phyloP scores from a whole-genome alignment of 2,329 filamentous ascomycete species.

The Dichotomopilus funicola region DNA sequence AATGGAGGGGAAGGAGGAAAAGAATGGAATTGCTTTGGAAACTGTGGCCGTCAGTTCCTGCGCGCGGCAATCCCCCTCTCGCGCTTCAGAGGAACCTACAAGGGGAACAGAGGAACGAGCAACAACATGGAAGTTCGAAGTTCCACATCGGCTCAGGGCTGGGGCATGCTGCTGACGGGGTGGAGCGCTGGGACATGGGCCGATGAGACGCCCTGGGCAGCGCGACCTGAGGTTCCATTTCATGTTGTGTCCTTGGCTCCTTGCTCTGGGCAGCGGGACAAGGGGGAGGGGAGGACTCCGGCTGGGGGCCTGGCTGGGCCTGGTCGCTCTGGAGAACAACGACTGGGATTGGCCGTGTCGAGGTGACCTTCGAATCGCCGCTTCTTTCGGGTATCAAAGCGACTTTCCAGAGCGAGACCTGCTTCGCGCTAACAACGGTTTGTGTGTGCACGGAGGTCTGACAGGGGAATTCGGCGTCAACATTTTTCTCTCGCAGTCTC shows the following conservation, averaged over 20 bases:
- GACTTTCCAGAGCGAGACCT: slow-evolving; percentile 14
- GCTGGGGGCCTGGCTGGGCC: not conserved
- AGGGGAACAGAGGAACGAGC: not conserved
- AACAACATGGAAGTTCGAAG: not conserved
- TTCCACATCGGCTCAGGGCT: not conserved
- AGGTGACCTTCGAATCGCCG: slow-evolving; percentile 11
- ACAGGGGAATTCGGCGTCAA: no score
- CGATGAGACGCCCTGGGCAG: no score
- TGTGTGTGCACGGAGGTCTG: slow-evolving; percentile 12
- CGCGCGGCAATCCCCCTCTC: not conserved
- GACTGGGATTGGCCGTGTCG: slow-evolving; percentile 12
- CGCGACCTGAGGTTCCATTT: no score
- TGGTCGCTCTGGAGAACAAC: slow-evolving; percentile 14
- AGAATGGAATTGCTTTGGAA: not conserved
- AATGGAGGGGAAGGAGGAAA: not conserved
- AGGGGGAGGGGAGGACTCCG: not conserved
- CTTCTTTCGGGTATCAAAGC: slow-evolving; percentile 13
- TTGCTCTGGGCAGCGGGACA: slow-evolving; percentile 6
- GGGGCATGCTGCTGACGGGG: not conserved
- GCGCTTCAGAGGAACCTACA: not conserved
- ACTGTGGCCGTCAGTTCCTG: not conserved
- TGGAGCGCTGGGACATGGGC: not conserved
- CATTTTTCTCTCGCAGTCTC: no score
- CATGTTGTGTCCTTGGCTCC: not conserved
- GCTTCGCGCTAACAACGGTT: slow-evolving; percentile 17